Base-by-base conservation (phyloP, 2,329 filamentous ascomycete genomes). In the Gyromitra esculenta region DNA sequence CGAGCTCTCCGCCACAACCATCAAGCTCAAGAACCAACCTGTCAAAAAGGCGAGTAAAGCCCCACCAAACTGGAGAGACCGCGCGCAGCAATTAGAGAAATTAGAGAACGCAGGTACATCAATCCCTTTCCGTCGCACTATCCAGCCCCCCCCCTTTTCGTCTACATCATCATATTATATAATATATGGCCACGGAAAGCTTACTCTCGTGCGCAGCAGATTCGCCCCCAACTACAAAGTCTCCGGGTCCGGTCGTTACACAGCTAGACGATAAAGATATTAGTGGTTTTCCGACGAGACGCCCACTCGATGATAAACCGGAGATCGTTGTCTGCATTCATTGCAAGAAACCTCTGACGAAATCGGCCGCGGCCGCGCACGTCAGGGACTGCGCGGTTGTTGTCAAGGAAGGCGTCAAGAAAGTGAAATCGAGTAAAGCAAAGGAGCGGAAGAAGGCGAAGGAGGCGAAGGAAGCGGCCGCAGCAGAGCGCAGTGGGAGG, bases 241-340 rank as follows among this genome's bases (percentile, higher is more conserved):
- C 80, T 21, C 68, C 74, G 4, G 84, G 83, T 9, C 84, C 84
- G 0, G 80, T 85, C 57, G 82, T 87, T 41, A 87, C 80, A 2
- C 88, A 89, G 68, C 88, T 97, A 66, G 92, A 96, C 81, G 90
- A 94, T 76, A 89, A 87, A 77, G 90, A 92, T 13, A 89, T 92
- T 80, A 90, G 93, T 76, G 92, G 92, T 3, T 97, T 97, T 83
- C 87, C 90, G 2, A 94, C 91, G 60, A 93, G 93, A 77, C 90
- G 91, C 74, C 93, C 94, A 0, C 87, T 97, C 80, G 91, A 94
- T 80, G 94, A 97, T 81, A 87, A 87, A 73, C 88, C 92, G 9
- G 93, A 97, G 78, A 88, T 93, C 8, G 90, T 96, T 65, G 88
- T 91, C 80, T 99, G 95, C 87, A 97, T 96, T 83, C 93, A 96